Evolutionary conservation across 345 rosid genomes (phyloP), one percentile per base, ranked within the genome.

Genomic region (Corchorus capsularis): DNA sequence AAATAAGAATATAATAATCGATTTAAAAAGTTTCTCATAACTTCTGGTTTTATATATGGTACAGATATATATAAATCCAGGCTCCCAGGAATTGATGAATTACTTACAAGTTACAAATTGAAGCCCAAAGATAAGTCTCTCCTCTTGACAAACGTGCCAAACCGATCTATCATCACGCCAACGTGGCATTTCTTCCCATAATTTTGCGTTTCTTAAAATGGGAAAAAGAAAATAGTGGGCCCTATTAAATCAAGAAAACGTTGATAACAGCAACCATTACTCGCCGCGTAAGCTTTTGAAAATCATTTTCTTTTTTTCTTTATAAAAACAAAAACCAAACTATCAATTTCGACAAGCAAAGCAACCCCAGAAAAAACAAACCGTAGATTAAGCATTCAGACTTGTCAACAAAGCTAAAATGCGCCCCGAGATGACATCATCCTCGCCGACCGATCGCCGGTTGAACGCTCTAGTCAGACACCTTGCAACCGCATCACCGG

Each of bases 401-500:
- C 66, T n/a, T 43, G 63, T 22, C 34, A n/a, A 61, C 52, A 43
- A 41, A 54, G 49, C 74, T 53, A 70, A 70, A 46, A 70, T 70
- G 74, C 17, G 46, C 73, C 34, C 45, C 47, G 61, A 70, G 41
- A 52, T 53, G 8, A 52, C 75, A 20, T 84, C 78, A 41, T 77
- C 85, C 43, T 79, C 85, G 0, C 62, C 85, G 7, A 79, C 79
- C 72, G 86, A 86, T 79, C 90, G 92, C 17, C 83, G 90, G 75
- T 66, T 89, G 66, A 82, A 79, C 54, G 81, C 87, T 76, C 78
- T 89, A 54, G 74, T 84, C 52, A 82, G 87, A 63, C 92, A 89
- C 70, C 85, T 89, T 59, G 74, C 73, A 5, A 53, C 75, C 53
- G 47, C 83, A 11, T 53, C 47, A 16, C 37, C 66, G 10, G 13